A percentile compares a stretch with the other conserved stretches of the same genome.
phyloP scores from a whole-genome alignment of 805 yeast species.

The Candida chilensis region DNA sequence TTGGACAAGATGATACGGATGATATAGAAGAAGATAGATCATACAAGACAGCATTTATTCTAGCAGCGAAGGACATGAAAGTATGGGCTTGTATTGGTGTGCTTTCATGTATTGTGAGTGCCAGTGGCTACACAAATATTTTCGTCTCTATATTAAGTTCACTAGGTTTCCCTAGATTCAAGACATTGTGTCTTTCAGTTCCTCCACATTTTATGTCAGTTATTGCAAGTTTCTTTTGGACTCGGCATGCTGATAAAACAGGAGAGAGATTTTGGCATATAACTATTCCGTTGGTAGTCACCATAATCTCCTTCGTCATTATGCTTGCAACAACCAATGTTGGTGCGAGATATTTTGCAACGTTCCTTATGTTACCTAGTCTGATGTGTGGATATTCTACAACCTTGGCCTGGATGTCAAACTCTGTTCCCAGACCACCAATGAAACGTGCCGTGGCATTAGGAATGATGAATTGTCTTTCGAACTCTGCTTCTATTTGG shows the following conservation, averaged over 20 bases:
- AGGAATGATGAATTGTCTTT: slow-evolving; percentile 46
- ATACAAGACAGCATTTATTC: slow-evolving; percentile 20
- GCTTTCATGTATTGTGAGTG: slow-evolving; percentile 40
- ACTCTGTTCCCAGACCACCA: slow-evolving; percentile 49
- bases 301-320: slow-evolving; percentile 37
- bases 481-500: slow-evolving; percentile 50
- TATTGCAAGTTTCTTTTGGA: slow-evolving; percentile 39
- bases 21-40: slow-evolving; percentile 17
- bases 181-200: slow-evolving; percentile 47
- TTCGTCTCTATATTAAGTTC: slow-evolving; percentile 55
- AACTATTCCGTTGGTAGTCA: slow-evolving; percentile 25
- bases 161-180: slow-evolving; percentile 36
- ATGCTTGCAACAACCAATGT: slow-evolving; percentile 40
- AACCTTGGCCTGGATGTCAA: slow-evolving; percentile 46
- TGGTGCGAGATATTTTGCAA: slow-evolving; percentile 50
- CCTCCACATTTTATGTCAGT: slow-evolving; percentile 51
- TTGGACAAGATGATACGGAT: slow-evolving; percentile 29
- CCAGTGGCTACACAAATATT: slow-evolving; percentile 52
- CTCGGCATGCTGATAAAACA: slow-evolving; percentile 45
- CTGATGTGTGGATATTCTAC: slow-evolving; percentile 45
- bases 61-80: slow-evolving; percentile 29
- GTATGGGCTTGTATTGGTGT: slow-evolving; percentile 38
- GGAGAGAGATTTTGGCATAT: slow-evolving; percentile 48
- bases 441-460: slow-evolving; percentile 49
- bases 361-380: slow-evolving; percentile 51